Base-by-base conservation (phyloP, 805 yeast genomes). In the Kuraishia ogatae region DNA sequence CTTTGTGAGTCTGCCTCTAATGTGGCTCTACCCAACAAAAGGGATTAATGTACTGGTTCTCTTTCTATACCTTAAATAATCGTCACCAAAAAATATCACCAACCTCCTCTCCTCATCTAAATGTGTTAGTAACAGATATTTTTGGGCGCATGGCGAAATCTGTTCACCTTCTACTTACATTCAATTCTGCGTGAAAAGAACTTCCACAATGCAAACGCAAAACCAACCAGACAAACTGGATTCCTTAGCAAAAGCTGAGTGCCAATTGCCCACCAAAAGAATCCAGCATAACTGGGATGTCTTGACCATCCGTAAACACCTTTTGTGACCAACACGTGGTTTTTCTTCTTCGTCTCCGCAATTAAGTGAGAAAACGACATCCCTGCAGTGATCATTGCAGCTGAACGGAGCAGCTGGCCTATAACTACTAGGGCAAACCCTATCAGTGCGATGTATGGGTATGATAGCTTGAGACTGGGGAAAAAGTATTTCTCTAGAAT, bases 261-360 rank as follows among this genome's bases (percentile, higher is more conserved):
- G 0, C 97, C 97, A 2, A 92, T 60, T 15, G 96, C 93, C 97
- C 98, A 94, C 81, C 90, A 83, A 64, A 83, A 92, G 67, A 87
- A 94, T 0, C 97, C 99, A 48, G 83, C 78, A 69, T 94, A 94
- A 51, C 96, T 85, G 6, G 99, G 99, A 67, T 94, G 99, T 58
- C 99, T 76, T 17, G 81, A 70, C 24, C 69, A 59, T 1, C 74
- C 56, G 67, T 93, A 94, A 2, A 93, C 71, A 0, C 97, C 98
- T 11, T 69, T 60, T 0, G 89, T 89, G 13, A 94, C 85, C 49
- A 94, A 73, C 10, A 60, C 69, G 66, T 94, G 99, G 54, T 78
- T 78, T 0, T 68, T 61, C 35, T 72, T 67, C 53, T 78, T 83
- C 19, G 70, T 66, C 2, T 78, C 67, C 51, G 84, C 89, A 1